Evolutionary conservation across 2,329 filamentous ascomycete species (phyloP), one percentile per base, ranked within the genome.

Genomic region (Capronia coronata): DNA sequence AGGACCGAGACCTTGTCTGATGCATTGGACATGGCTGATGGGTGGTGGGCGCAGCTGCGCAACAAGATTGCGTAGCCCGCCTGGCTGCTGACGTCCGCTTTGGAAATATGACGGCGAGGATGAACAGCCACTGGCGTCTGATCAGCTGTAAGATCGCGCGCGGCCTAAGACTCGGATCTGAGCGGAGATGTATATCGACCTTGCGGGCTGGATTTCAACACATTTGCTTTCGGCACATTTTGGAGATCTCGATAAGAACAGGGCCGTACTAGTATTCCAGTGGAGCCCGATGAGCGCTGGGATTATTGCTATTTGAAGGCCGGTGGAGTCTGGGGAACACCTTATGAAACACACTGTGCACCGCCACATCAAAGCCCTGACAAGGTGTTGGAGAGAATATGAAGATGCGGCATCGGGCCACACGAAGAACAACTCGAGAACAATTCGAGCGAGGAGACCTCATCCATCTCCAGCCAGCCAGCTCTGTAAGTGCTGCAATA

Each of bases 1-100:
- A 97, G 79, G 30, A 97, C 85, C 2, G 84, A 89, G 47, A 87
- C 64, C 21, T 49, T 53, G 41, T 25, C 37, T 23, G 51, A 38
- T 13, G 52, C 48, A 21, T 55, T 46, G 22, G 52, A 30, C 52
- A 55, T 55, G 43, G 43, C 46, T 5, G 34, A 9, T 41, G 51
- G 30, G 27, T 49, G 14, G 6, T 18, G 14, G 47, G 47, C 48
- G 48, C 52, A 55, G 52, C 45, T 39, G 14, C 21, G 18, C 7
- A 14, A 11, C 8, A 11, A 19, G 45, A 45, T 46, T 54, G 44
- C 48, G 51, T 51, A 43, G 43, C 27, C 44, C 16, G 23, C 35
- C 27, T 32, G 25, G 14, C 16, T 32, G 25, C 11, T 37, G 18
- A 37, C 42, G 42, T 18, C 18, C 14, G 37, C 16, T 45, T n/a